Base-by-base conservation (phyloP, 1,284 basidiomycete species). In the Sphagnurus paluster region DNA sequence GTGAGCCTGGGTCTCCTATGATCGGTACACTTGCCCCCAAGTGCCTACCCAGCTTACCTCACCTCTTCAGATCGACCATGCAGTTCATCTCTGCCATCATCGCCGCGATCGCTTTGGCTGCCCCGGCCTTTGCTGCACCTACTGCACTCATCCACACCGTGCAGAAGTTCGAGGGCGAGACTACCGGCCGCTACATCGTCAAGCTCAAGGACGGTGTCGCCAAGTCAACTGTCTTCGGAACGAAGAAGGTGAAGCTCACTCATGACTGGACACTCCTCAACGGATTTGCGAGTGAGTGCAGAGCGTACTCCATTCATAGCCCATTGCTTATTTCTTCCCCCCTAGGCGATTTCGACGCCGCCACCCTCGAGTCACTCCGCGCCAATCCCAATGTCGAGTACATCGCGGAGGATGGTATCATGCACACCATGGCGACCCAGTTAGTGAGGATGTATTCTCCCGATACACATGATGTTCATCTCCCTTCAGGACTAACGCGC, bases 151-250 rank as follows among this genome's bases (percentile, higher is more conserved):
- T 41, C 7, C n/a, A n/a, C n/a, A 17, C 49, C 9, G 50, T 65
- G 34, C 44, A 59, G 40, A 61, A 53, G 37, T 58, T 50, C 42
- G 34, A 44, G 3, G 62, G 65, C 13, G 52, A 56, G n/a, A 62
- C 56, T n/a, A 58, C 48, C 32, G 62, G 61, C 24, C 61, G 64
- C 39, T 84, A 82, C 69, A 79, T 86, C 55, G 75, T 86, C 59
- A 75, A 77, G 56, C 70, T 87, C 62, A 40, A 40, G 39, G 26
- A 40, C 26, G 39, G 39, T 8, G 39, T 20, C 11, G 9, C 39
- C 26, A 29, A 29, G 26, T 7, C 25, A 3, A 20, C 25, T 6
- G 39, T 40, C 14, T 28, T 40, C 17, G 19, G 14, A 19, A 3
- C 17, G 1, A 30, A 30, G 20, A n/a, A 9, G 4, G 21, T 11